Percentiles rank a stretch among this genome's conserved stretches.
Conservation (phyloP, 2,329 filamentous ascomycete species). For the Monilinia fructigena region DNA sequence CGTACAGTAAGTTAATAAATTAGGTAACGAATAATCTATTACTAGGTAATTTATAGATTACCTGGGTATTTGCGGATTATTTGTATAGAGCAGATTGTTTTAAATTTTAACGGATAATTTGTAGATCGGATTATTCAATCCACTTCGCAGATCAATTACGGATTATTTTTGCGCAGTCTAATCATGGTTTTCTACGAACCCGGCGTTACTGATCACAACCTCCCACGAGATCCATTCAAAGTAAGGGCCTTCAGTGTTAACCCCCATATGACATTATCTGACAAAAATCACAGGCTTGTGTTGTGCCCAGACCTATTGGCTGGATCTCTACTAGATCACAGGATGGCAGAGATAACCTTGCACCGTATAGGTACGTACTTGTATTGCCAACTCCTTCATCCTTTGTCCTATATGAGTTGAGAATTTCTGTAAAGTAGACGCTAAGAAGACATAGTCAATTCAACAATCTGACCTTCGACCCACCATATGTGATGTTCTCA, state of each 20-base stretch:
- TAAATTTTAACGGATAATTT: too few species aligned
- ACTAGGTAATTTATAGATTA: too few species aligned
- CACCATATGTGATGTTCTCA: slow-evolving; percentile 61
- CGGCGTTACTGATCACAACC: slow-evolving; percentile 19
- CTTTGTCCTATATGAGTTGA: background rate
- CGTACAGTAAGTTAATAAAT: too few species aligned
- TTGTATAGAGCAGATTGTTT: too few species aligned
- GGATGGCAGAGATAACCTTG: slow-evolving; percentile 52
- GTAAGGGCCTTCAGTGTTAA: background rate
- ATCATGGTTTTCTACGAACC: slow-evolving; percentile 18
- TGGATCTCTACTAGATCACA: slow-evolving; percentile 59
- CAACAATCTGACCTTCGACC: slow-evolving; percentile 62
- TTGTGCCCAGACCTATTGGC: slow-evolving; percentile 60
- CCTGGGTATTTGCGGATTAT: too few species aligned
- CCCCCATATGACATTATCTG: background rate
- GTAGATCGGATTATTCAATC: too few species aligned
- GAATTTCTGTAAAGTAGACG: background rate
- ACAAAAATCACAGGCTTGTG: slow-evolving; percentile 47
- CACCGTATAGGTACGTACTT: slow-evolving; percentile 47
- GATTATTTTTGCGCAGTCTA: too few species aligned
- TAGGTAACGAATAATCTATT: too few species aligned
- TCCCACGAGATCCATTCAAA: slow-evolving; percentile 26
- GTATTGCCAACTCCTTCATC: background rate
- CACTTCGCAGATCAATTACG: too few species aligned
- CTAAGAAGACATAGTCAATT: slow-evolving; percentile 47